phyloP scores from a whole-genome alignment of 73 alveolate species.

The Breviolum minutum region DNA sequence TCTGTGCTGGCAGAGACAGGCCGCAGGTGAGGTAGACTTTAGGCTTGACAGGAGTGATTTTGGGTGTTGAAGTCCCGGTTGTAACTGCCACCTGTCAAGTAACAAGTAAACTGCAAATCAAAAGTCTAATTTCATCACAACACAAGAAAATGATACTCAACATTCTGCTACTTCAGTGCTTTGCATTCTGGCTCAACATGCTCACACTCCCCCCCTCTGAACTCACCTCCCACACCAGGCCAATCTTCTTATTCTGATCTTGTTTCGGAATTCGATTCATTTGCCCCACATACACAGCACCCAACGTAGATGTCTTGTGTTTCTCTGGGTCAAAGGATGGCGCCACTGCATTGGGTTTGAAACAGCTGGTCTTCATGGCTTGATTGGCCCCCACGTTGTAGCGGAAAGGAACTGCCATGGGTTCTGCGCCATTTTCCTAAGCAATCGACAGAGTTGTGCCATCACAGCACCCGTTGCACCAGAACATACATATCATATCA shows the following conservation, averaged over 20 bases:
- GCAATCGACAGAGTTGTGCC: neutral
- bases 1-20: neutral
- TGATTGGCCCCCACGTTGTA: neutral
- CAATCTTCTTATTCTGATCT: neutral
- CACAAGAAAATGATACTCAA: too few relatives aligned
- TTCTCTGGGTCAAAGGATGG: neutral
- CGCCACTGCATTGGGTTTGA: neutral
- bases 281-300: neutral
- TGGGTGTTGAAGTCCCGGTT: neutral
- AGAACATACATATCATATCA: too few relatives aligned
- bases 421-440: neutral
- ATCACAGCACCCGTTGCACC: too few relatives aligned
- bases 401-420: neutral
- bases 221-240: constrained; percentile 11
- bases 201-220: neutral
- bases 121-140: neutral
- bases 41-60: constrained; percentile 16
- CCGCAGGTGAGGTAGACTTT: neutral
- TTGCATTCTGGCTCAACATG: neutral
- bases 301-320: neutral
- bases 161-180: neutral
- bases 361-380: constrained; percentile 5
- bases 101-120: neutral
- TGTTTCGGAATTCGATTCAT: neutral
- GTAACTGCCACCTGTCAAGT: constrained; percentile 1